Base-by-base conservation (phyloP, 1,284 basidiomycete species). In the Ganoderma leucocontextum region DNA sequence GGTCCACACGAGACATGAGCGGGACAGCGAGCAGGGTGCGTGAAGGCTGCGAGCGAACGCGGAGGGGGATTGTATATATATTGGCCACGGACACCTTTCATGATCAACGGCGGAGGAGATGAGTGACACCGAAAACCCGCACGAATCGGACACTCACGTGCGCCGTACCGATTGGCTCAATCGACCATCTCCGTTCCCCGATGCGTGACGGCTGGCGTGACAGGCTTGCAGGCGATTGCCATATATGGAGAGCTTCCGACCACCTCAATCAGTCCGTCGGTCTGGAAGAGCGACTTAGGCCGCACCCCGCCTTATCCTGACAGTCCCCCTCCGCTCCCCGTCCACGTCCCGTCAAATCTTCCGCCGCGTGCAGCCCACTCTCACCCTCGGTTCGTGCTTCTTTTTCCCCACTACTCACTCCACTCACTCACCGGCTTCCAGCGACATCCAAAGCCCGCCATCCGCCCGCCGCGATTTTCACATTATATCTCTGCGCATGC, bases 91-190 rank as follows among this genome's bases (percentile, higher is more conserved):
- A 68, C 68, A 68, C 68, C 33, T 25, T 63, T 49, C 47, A 49
- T 49, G 47, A 49, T 49, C 66, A 71, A 68, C 74, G 74, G 74
- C 74, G 74, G 74, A 75, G 71, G 66, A 75, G 63, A 59, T 66
- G 68, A 33, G 63, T 65, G 71, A 69, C 69, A 66, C 71, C 74
- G 73, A 72, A 72, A 68, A 68, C 55, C 74, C 74, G 74, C 66
- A 68, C 64, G 60, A 73, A 73, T 74, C 74, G 74, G 74, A 72
- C 55, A n/a, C 39, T 69, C 73, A 73, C 74, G 72, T 74, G 73
- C 67, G 9, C 35, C 4, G 22, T 15, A 42, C n/a, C 44, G 44
- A 70, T 70, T 70, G 69, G 71, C 49, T n/a, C 36, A 65, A 35
- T 38, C 52, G 55, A 41, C 2, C 66, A 72, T 72, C 71, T 72